Evolutionary conservation across 768 basidiomycete genomes (phyloP).

Genomic region (Pulveroboletus ravenelii): DNA sequence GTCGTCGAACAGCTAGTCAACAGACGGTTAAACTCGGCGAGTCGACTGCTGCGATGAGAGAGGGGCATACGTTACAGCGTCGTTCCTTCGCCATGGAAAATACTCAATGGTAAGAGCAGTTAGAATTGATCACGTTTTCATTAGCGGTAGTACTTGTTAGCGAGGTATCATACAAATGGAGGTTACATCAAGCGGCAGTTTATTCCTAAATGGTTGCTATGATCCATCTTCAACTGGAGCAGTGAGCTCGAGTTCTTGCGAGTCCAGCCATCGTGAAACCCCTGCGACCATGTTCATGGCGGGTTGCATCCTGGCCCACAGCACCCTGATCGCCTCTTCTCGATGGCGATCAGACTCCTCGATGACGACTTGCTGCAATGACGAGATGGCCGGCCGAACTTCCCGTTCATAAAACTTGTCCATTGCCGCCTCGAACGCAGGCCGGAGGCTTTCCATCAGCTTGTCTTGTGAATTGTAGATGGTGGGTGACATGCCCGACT

Average conservation of each 20-base stretch:
- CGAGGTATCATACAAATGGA: slow-evolving; percentile 18
- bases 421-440: slow-evolving; percentile 15
- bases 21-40: slow-evolving; percentile 1
- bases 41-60: neutral
- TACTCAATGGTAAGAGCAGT: neutral
- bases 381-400: slow-evolving; percentile 17
- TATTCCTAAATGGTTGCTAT: neutral
- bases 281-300: slow-evolving; percentile 30
- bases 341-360: slow-evolving; percentile 19
- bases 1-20: slow-evolving; percentile 27
- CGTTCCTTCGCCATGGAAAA: slow-evolving; percentile 17
- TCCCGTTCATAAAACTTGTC: slow-evolving; percentile 22
- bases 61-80: slow-evolving; percentile 30
- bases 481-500: neutral
- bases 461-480: slow-evolving; percentile 2
- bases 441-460: slow-evolving; percentile 19
- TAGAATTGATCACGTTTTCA: neutral
- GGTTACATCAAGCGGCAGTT: slow-evolving; percentile 13
- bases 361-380: slow-evolving; percentile 7
- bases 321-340: slow-evolving; percentile 16
- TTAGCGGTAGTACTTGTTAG: neutral
- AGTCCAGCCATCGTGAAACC: slow-evolving; percentile 29
- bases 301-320: slow-evolving; percentile 28
- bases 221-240: slow-evolving; percentile 12
- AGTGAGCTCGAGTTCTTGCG: slow-evolving; percentile 22